Base-by-base conservation (phyloP, 768 basidiomycete species). In the Tubosaeta brunneosetosa region DNA sequence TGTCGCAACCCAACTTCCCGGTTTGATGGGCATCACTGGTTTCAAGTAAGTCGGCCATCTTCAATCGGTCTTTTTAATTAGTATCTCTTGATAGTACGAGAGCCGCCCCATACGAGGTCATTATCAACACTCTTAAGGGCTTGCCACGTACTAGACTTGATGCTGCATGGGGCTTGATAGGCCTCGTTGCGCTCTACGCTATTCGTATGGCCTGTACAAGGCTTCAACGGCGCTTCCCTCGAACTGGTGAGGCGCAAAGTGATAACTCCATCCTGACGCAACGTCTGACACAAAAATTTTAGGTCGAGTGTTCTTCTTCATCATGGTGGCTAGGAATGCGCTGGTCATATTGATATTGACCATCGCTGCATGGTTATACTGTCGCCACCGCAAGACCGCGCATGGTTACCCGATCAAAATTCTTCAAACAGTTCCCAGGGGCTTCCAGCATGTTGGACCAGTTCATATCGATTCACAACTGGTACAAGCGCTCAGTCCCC, bases 41-140 rank as follows among this genome's bases (percentile, higher is more conserved):
- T 91, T 97, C 67, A 78, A 89, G 90, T 91, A 55, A 61, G 86
- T 73, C 46, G 14, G 27, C n/a, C 16, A 0, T 50, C n/a, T 12
- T 27, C 8, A 47, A 41, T 37, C 47, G 34, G 25, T 13, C 4
- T 4, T 22, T 49, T 1, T 44, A 19, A 16, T n/a, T 36, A 16
- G 51, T 32, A 26, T 38, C 49, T 62, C 44, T 40, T 40, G 38
- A 51, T 49, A 91, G 91, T 67, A 95, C 95, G 10, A 84, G 93
- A 45, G 93, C 82, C 12, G 76, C 87, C 3, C 86, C 92, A 0
- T 98, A 86, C 73, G 59, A 77, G 48, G 94, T 97, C 60, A 86
- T 97, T 66, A 97, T 97, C 73, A 88, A 97, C 69, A 90, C 89
- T 2, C 74, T 99, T 57, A 94, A 92, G 69, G 83, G 89, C 50